These are phyloP conservation scores for Entrophospora sp. DNA, from an alignment of 192 early-diverging fungal genomes.

Conservation along the genomic window DNA sequence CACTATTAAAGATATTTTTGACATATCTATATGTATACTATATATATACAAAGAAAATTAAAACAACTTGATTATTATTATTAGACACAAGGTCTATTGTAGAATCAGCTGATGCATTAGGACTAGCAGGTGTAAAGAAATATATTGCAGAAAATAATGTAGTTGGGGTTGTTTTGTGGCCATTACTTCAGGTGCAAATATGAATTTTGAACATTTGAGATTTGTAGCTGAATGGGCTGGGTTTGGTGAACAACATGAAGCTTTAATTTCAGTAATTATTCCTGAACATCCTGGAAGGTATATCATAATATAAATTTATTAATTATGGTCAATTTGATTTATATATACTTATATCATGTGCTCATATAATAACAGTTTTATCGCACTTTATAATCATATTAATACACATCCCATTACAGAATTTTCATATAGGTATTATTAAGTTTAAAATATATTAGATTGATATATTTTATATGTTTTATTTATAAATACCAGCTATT, in stretches of 20 bases:
- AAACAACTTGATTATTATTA: too few relatives aligned
- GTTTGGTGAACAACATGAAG: slow-evolving; percentile 89
- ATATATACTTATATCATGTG: too few relatives aligned
- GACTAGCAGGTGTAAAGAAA: slow-evolving; percentile 80
- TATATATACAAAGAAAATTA: too few relatives aligned
- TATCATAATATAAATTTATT: too few relatives aligned
- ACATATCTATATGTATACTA: too few relatives aligned
- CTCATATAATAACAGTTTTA: slow-evolving; percentile 41
- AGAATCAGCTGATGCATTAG: slow-evolving; percentile 92
- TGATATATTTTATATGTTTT: neutral
- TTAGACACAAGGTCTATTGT: slow-evolving; percentile 85
- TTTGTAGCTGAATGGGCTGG: slow-evolving; percentile 95
- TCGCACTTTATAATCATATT: slow-evolving; percentile 71
- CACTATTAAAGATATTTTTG: slow-evolving; percentile 82
- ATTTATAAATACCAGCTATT: neutral
- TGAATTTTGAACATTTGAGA: slow-evolving; percentile 97
- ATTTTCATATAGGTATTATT: slow-evolving; percentile 63
- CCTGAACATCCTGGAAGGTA: slow-evolving; percentile 82
- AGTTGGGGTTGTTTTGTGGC: slow-evolving; percentile 61
- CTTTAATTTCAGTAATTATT: slow-evolving; percentile 82
- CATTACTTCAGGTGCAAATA: slow-evolving; percentile 90
- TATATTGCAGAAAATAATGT: slow-evolving; percentile 51
- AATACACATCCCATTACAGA: slow-evolving; percentile 84
- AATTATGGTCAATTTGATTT: too few relatives aligned
- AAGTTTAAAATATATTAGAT: neutral